Percentiles rank a stretch among this genome's conserved stretches.
Conservation (phyloP, 148 eudicot genomes). For the Hydrangea macrophylla region DNA sequence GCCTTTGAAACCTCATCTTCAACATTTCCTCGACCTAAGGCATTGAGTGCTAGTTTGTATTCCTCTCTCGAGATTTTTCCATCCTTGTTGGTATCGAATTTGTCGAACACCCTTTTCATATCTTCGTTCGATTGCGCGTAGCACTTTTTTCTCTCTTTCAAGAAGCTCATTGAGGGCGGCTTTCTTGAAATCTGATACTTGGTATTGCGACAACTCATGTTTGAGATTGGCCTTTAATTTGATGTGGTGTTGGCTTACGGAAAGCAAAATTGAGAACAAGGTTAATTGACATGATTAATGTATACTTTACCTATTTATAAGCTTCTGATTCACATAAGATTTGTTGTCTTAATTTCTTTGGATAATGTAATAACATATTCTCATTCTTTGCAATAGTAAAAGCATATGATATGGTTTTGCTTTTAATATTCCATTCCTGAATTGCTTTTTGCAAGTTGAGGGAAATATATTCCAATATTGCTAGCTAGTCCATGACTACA, state of each 20-base stretch:
- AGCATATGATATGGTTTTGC: too few species aligned
- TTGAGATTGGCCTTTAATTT: conserved; percentile 28
- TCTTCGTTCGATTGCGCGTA: conserved; percentile 37
- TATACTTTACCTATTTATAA: background rate
- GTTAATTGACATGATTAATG: background rate
- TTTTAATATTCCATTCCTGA: background rate
- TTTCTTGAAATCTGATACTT: conserved; percentile 15
- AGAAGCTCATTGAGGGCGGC: conserved; percentile 3
- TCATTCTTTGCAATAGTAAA: too few species aligned
- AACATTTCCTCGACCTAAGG: conserved; percentile 11
- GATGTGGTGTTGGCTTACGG: too few species aligned
- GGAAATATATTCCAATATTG: background rate
- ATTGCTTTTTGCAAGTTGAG: background rate
- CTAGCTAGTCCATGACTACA: background rate
- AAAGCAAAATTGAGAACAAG: background rate
- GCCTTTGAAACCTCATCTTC: conserved; percentile 28
- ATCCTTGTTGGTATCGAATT: conserved; percentile 55
- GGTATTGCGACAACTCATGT: conserved; percentile 27
- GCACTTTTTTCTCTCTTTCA: background rate
- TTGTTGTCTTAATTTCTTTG: too few species aligned
- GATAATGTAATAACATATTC: too few species aligned
- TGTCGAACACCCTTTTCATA: conserved; percentile 50
- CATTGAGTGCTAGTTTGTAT: conserved; percentile 37
- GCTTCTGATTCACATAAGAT: background rate
- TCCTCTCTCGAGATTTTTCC: conserved; percentile 57